phyloP scores from a whole-genome alignment of 768 basidiomycete species.

The Lepiota brunneoincarnata region DNA sequence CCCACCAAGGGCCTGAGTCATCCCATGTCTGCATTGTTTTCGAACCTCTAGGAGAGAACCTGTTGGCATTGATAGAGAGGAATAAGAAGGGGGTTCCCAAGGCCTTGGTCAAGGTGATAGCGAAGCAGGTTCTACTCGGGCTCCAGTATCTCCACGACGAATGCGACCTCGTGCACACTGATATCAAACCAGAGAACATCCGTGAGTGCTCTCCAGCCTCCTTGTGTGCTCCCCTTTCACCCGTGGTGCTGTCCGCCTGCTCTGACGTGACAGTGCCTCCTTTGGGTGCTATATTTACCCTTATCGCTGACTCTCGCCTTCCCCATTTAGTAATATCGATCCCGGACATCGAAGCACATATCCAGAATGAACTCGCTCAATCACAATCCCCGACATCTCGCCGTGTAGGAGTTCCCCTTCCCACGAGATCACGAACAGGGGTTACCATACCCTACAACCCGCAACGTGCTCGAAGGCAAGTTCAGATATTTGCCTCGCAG shows the following conservation, averaged over 20 bases:
- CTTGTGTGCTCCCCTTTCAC: conserved; percentile 4
- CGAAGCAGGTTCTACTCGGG: conserved; percentile 84
- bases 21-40: conserved; percentile 90
- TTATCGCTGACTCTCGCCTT: conserved; percentile 25
- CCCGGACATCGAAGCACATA: conserved; percentile 76
- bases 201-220: conserved; percentile 47
- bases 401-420: conserved; percentile 76
- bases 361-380: conserved; percentile 60
- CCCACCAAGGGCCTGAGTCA: conserved; percentile 68
- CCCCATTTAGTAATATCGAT: conserved; percentile 71
- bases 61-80: conserved; percentile 71
- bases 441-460: conserved; percentile 59
- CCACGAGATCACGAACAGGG: conserved; percentile 59
- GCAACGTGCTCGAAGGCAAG: conserved; percentile 53
- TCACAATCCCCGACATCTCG: conserved; percentile 75
- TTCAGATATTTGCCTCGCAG: conserved; percentile 83
- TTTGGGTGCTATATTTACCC: conserved; percentile 25
- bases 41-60: conserved; percentile 79
- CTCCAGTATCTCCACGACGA: conserved; percentile 91
- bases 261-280: conserved; percentile 18
- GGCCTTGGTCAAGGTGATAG: conserved; percentile 79
- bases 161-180: conserved; percentile 90
- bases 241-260: conserved; percentile 13
- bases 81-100: conserved; percentile 84
- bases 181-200: conserved; percentile 95